Percentiles rank a stretch among this genome's conserved stretches.
Conservation (phyloP, 208 protist genomes). For the Acanthamoeba royreba region DNA sequence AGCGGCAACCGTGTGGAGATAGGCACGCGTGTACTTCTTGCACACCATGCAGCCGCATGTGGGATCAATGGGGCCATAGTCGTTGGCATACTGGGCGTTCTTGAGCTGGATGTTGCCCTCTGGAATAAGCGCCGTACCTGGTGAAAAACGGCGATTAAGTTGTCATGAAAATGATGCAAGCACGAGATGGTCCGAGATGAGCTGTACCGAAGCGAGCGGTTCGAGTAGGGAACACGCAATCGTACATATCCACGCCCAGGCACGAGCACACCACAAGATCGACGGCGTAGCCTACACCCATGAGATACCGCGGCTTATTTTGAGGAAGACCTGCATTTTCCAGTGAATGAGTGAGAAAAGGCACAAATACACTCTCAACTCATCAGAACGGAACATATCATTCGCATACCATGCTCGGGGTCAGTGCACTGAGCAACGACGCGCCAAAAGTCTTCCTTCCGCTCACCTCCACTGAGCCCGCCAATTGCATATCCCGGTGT, state of each 20-base stretch:
- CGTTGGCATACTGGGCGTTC: constrained; percentile 43
- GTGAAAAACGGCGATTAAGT: constrained; percentile 16
- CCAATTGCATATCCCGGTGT: constrained; percentile 98
- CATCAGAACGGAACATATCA: neutral
- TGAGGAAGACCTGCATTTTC: constrained; percentile 63
- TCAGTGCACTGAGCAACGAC: constrained; percentile 90
- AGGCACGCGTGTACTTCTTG: constrained; percentile 90
- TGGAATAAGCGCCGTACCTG: constrained; percentile 57
- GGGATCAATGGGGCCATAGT: constrained; percentile 75
- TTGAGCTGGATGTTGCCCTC: constrained; percentile 69
- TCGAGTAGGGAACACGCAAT: constrained; percentile 98
- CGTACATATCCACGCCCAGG: constrained; percentile 99
- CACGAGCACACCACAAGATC: constrained; percentile 98
- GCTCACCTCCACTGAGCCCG: constrained; percentile 97
- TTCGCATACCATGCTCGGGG: neutral
- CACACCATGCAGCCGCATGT: constrained; percentile 91
- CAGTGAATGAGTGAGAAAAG: neutral
- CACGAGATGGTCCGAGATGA: constrained; percentile 58
- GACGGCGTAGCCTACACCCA: constrained; percentile 98
- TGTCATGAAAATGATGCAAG: neutral
- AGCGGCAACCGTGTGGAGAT: constrained; percentile 87
- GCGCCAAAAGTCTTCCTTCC: constrained; percentile 88
- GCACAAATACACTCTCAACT: neutral
- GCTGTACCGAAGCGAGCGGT: constrained; percentile 96
- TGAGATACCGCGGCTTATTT: constrained; percentile 95